phyloP scores from a whole-genome alignment of 805 yeast species.

The Candida oleophila region DNA sequence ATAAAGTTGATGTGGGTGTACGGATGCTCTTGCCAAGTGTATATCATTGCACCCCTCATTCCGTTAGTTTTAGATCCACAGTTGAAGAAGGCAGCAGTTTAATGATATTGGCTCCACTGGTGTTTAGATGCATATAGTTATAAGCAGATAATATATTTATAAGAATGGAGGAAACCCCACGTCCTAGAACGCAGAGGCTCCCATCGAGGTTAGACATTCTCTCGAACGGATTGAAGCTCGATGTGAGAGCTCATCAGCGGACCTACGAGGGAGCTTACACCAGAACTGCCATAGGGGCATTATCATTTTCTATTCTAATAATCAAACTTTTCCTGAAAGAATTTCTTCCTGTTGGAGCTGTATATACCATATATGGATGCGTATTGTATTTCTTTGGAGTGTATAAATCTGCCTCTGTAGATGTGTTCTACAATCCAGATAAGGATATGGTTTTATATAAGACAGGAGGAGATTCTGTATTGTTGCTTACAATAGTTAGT shows the following conservation, averaged over 20 bases:
- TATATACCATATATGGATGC: conserved; percentile 61
- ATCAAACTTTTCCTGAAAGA: conserved; percentile 63
- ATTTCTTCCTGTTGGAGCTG: conserved; percentile 64
- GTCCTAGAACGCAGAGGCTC: conserved; percentile 11
- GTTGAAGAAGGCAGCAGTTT: too few relatives aligned
- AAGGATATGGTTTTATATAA: conserved; percentile 43
- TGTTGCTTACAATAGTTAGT: conserved; percentile 52
- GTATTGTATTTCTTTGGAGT: conserved; percentile 40
- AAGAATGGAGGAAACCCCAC: not conserved
- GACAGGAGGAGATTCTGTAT: conserved; percentile 62
- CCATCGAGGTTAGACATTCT: conserved; percentile 38
- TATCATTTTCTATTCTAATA: conserved; percentile 64
- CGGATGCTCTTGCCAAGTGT: not conserved
- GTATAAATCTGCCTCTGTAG: conserved; percentile 32
- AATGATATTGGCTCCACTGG: too few relatives aligned
- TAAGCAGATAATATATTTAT: too few relatives aligned
- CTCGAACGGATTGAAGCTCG: conserved; percentile 43
- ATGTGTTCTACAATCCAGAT: conserved; percentile 36
- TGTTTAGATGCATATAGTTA: too few relatives aligned
- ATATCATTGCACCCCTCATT: not conserved
- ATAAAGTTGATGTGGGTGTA: not conserved
- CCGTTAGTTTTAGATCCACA: not conserved
- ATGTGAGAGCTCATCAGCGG: conserved; percentile 70
- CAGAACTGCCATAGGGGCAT: conserved; percentile 66
- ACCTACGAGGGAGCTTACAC: conserved; percentile 85